Conservation (phyloP, 169 alveolate genomes). For the Theileria sp. region DNA sequence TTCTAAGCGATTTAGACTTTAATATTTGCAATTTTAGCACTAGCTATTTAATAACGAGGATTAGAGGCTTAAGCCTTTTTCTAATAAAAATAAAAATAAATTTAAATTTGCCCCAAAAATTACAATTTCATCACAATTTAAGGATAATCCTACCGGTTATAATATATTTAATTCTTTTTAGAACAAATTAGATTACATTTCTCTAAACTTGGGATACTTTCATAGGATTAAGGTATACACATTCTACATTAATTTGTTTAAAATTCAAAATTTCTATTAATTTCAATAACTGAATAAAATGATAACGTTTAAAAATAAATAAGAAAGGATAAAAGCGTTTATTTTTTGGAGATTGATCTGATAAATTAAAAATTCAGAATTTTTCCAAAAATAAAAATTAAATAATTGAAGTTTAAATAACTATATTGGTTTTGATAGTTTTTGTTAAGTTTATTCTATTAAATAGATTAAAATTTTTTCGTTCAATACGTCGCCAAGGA, state of each 20-base stretch:
- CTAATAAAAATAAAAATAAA: no score
- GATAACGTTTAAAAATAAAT: neutral
- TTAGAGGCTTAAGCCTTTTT: neutral
- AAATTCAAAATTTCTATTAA: neutral
- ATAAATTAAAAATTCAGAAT: no score
- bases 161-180: no score
- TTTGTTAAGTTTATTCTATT: neutral
- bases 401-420: neutral
- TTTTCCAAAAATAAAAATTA: neutral
- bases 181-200: neutral
- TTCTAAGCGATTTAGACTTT: neutral
- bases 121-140: neutral
- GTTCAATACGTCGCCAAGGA: neutral
- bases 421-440: neutral
- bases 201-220: neutral
- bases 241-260: neutral
- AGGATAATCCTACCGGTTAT: no score
- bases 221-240: neutral
- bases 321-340: neutral
- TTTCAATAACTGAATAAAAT: neutral
- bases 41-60: neutral
- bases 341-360: neutral
- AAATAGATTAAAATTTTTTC: neutral
- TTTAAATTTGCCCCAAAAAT: neutral
- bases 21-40: neutral